Conservation (phyloP, 2,329 filamentous ascomycete genomes). For the Ophiostoma angusticollis region DNA sequence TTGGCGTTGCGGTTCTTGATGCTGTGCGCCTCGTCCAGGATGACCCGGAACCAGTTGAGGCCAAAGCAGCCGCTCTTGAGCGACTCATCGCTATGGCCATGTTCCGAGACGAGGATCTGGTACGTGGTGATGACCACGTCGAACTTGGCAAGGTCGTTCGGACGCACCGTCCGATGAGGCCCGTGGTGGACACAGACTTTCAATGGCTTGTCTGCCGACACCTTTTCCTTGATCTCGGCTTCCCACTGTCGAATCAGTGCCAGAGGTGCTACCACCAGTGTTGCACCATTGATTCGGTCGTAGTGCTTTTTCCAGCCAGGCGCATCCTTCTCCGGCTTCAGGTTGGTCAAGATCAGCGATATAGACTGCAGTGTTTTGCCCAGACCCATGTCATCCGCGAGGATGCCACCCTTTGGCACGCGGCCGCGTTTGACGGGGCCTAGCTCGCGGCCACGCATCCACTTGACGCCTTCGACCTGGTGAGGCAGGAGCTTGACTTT, state of each 20-base stretch:
- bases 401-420: slow-evolving; percentile 81
- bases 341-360: slow-evolving; percentile 72
- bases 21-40: slow-evolving; percentile 91
- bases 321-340: slow-evolving; percentile 47
- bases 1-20: slow-evolving; percentile 99
- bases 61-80: slow-evolving; percentile 76
- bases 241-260: slow-evolving; percentile 98
- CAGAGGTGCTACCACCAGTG: slow-evolving; percentile 82
- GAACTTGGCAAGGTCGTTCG: slow-evolving; percentile 64
- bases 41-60: slow-evolving; percentile 86
- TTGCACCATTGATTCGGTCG: slow-evolving; percentile 59
- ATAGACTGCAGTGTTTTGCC: slow-evolving; percentile 95
- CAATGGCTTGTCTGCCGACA: slow-evolving; percentile 52
- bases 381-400: slow-evolving; percentile 94
- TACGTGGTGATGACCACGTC: slow-evolving; percentile 97
- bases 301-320: slow-evolving; percentile 56
- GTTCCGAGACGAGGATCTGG: slow-evolving; percentile 86
- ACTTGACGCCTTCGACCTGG: slow-evolving; percentile 84
- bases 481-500: slow-evolving; percentile 83
- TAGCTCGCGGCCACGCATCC: slow-evolving; percentile 90
- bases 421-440: slow-evolving; percentile 69
- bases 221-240: slow-evolving; percentile 74
- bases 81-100: slow-evolving; percentile 54
- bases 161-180: slow-evolving; percentile 66
- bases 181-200: slow-evolving; percentile 88